Conservation (phyloP, 495 filamentous ascomycete genomes). For the Penicillium coffeae region DNA sequence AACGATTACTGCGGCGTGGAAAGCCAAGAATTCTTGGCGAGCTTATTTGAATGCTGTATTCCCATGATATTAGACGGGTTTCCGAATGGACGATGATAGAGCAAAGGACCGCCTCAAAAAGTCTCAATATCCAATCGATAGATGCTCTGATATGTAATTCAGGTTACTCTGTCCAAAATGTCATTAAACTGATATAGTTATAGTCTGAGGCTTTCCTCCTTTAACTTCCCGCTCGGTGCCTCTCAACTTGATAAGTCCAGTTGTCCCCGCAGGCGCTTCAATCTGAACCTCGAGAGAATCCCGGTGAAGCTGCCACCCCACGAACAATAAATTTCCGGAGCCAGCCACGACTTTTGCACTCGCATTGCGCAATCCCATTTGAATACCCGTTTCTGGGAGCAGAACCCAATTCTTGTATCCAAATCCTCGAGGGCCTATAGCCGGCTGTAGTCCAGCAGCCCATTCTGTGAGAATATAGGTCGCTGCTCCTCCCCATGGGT, state of each 20-base stretch:
- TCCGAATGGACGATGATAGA: no score
- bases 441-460: slow-evolving; percentile 3
- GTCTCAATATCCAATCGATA: no score
- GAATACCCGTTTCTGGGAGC: neutral
- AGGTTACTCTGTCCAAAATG: no score
- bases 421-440: slow-evolving; percentile 1
- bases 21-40: no score
- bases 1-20: no score
- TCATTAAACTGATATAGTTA: no score
- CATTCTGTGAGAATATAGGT: slow-evolving; percentile 27
- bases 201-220: no score
- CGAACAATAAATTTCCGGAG: neutral
- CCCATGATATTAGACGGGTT: no score
- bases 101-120: no score
- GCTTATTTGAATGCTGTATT: no score
- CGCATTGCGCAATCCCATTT: slow-evolving; percentile 2
- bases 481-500: slow-evolving; percentile 37
- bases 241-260: neutral
- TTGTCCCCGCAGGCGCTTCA: neutral
- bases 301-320: neutral
- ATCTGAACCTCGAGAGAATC: neutral
- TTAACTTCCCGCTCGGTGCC: no score
- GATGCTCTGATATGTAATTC: no score
- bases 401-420: slow-evolving; percentile 5
- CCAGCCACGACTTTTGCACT: slow-evolving; percentile 1